Base-by-base conservation (phyloP, 768 basidiomycete genomes). In the Boletus rufocinnamomeus region DNA sequence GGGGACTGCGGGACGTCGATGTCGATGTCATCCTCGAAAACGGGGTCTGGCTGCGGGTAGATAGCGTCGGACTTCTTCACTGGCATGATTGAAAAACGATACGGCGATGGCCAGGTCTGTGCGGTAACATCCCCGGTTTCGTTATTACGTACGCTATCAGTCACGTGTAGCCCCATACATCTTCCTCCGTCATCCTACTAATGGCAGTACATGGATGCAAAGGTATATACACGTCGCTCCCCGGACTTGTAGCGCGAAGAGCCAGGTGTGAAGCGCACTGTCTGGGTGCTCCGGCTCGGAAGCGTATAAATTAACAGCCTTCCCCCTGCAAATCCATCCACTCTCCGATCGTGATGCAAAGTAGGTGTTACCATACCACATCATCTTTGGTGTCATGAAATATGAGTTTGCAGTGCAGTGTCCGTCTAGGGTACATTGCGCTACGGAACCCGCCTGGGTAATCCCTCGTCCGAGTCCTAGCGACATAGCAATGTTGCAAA, bases 21-120 rank as follows among this genome's bases (percentile, higher is more conserved):
- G 32, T 77, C 70, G 59, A 75, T 74, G 41, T 76, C 70, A 61
- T 75, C 74, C 59, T 75, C 74, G 61, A 73, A 74, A 2, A 71
- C 63, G 35, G 51, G 59, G 35, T 68, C 73, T 51, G 50, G 50
- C 46, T 66, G 61, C 3, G 69, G 48, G 46, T 57, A 67, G 62
- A 57, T 27, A 1, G 64, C 54, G 13, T 57, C 57, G 1, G 61
- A 52, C 59, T 57, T 63, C 59, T 57, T 66, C 50, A 66, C 68
- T 0, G 68, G 68, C 68, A 69, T 69, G 68, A 58, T 34, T 57
- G 65, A 46, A 51, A 62, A 54, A 50, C 41, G 53, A 69, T 55
- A 56, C 60, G 50, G 50, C 46, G 51, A 47, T 45, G 46, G 47
- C 34, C 51, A 60, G 61, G 62, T 66, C 57, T 54, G 67, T 67